phyloP scores from a whole-genome alignment of 1,284 basidiomycete genomes.

The Blastosporella zonata region DNA sequence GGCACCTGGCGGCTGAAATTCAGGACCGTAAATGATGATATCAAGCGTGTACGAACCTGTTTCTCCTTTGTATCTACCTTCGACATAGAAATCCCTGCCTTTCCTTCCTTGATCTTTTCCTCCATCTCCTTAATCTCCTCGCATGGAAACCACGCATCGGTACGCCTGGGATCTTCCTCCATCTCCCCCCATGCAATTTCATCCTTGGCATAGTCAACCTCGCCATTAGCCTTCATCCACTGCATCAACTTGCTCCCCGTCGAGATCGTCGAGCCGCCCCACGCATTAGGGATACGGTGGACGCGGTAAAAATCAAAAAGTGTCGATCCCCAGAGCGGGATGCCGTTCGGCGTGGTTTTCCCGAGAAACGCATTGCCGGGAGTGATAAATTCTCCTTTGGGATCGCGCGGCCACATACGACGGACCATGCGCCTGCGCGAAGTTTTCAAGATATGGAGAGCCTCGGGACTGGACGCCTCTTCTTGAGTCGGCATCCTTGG shows the following conservation, averaged over 20 bases:
- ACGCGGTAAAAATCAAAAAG: slow-evolving; percentile 42
- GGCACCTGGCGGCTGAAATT: not conserved
- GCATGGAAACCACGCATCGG: slow-evolving; percentile 2
- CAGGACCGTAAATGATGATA: not conserved
- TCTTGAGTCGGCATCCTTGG: not conserved
- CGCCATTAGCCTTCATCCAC: slow-evolving; percentile 33
- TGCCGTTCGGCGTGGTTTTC: slow-evolving; percentile 31
- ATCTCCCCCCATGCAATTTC: slow-evolving; percentile 35
- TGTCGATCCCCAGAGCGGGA: slow-evolving; percentile 42
- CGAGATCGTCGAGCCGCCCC: slow-evolving; percentile 20
- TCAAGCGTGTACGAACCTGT: not conserved
- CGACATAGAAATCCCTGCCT: not conserved
- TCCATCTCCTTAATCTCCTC: slow-evolving; percentile 3
- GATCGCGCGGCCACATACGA: slow-evolving; percentile 33
- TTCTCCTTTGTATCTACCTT: not conserved
- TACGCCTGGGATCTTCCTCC: slow-evolving; percentile 34
- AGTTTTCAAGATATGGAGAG: slow-evolving; percentile 1
- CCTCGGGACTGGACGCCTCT: not conserved
- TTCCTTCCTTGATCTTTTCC: slow-evolving; percentile 1
- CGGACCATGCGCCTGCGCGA: slow-evolving; percentile 24
- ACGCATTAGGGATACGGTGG: slow-evolving; percentile 22
- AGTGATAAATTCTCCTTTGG: slow-evolving; percentile 26
- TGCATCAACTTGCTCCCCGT: slow-evolving; percentile 36
- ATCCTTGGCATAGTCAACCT: slow-evolving; percentile 29
- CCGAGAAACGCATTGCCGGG: slow-evolving; percentile 22